These are phyloP conservation scores for Tephrocybe sp. DNA, from an alignment of 768 basidiomycete genomes.

Conservation along the genomic window DNA sequence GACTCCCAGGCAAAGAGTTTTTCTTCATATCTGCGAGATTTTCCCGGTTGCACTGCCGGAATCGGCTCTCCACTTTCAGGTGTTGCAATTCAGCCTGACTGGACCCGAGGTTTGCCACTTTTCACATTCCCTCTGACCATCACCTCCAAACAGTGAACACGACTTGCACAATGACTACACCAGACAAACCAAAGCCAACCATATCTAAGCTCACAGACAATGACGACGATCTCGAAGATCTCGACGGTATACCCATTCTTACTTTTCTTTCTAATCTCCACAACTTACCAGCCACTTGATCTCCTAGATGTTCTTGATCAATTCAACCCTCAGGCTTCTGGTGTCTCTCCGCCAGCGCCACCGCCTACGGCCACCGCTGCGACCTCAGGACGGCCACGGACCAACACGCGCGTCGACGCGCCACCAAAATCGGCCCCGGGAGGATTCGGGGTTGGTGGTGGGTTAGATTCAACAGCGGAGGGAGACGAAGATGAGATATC, in stretches of 20 bases:
- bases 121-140: no score
- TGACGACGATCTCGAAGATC: constrained; percentile 66
- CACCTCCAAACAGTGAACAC: no score
- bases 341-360: constrained; percentile 28
- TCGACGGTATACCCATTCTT: constrained; percentile 43
- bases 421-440: constrained; percentile 36
- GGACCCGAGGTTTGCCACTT: no score
- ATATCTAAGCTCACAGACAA: constrained; percentile 16
- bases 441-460: constrained; percentile 19
- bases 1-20: no score
- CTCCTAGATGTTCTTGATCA: constrained; percentile 41
- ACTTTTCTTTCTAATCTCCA: background rate
- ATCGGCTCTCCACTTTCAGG: no score
- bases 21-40: no score
- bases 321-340: constrained; percentile 26
- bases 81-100: no score
- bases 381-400: constrained; percentile 36
- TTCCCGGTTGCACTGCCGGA: no score
- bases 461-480: constrained; percentile 25
- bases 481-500: constrained; percentile 38
- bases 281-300: constrained; percentile 1
- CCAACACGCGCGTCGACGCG: constrained; percentile 46
- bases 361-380: constrained; percentile 26
- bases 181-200: constrained; percentile 13
- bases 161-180: constrained; percentile 6